phyloP scores from a whole-genome alignment of 306 rosid genomes.

The Cicer yamashitae region DNA sequence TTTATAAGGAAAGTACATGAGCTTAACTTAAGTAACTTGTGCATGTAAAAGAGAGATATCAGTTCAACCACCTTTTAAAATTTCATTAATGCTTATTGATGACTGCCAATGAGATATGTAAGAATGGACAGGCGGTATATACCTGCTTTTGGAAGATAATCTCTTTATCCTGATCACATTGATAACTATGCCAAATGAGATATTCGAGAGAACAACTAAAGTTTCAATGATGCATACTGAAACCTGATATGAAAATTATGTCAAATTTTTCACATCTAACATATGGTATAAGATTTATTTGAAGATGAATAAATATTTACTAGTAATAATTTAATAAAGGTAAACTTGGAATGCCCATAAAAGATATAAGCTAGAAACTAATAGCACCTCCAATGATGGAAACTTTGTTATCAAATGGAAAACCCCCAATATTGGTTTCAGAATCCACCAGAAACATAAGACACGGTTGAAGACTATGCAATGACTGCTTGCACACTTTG shows the following conservation, averaged over 20 bases:
- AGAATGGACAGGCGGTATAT: constrained; percentile 33
- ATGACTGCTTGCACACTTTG: constrained; percentile 55
- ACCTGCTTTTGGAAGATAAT: constrained; percentile 67
- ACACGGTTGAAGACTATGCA: constrained; percentile 52
- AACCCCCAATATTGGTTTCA: constrained; percentile 59
- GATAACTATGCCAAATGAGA: constrained; percentile 67
- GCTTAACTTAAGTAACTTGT: constrained; percentile 3
- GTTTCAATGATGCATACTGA: constrained; percentile 54
- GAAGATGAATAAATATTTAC: constrained; percentile 34
- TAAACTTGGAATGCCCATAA: constrained; percentile 14
- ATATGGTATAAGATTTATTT: constrained; percentile 12
- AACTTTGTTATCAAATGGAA: constrained; percentile 56
- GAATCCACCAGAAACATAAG: constrained; percentile 86
- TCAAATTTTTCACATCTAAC: constrained; percentile 32
- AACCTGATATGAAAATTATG: constrained; percentile 54
- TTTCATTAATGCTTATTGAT: constrained; percentile 33
- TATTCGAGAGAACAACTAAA: constrained; percentile 58
- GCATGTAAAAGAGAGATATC: constrained; percentile 25
- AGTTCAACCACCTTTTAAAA: constrained; percentile 26
- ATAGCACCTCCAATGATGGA: constrained; percentile 63
- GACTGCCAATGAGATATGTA: not conserved
- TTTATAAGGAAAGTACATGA: constrained; percentile 32
- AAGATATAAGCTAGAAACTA: constrained; percentile 30
- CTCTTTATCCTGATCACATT: constrained; percentile 68
- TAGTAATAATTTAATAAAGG: not conserved